Evolutionary conservation across 139 green algal species (phyloP).

Genomic region (Penium margaritaceum): DNA sequence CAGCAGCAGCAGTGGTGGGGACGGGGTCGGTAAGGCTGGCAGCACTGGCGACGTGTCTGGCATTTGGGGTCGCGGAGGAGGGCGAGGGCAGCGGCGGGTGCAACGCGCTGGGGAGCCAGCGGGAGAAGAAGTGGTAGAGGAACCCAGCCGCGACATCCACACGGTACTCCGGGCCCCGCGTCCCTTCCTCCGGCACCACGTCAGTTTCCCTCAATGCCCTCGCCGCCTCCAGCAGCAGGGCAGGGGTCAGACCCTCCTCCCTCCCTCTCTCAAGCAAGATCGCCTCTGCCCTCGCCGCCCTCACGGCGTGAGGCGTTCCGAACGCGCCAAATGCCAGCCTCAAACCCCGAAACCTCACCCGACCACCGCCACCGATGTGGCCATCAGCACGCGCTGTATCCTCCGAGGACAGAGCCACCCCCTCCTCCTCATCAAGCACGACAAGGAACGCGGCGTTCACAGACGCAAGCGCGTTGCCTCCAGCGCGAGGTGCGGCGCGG

Average conservation of each 20-base stretch:
- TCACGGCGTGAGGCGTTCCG: slow-evolving; percentile 8
- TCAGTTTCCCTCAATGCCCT: slow-evolving; percentile 8
- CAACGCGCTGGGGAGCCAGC: background rate
- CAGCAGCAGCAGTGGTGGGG: background rate
- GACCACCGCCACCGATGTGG: background rate
- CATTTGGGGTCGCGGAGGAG: no score
- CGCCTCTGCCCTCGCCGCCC: slow-evolving; percentile 7
- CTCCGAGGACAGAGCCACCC: background rate
- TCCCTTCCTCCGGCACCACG: slow-evolving; percentile 1
- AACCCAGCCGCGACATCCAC: background rate
- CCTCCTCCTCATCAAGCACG: no score
- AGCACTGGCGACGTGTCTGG: background rate
- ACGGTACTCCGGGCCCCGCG: background rate
- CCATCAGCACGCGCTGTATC: background rate
- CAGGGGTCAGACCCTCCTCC: slow-evolving; percentile 12
- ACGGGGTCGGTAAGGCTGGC: background rate
- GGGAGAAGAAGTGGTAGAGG: slow-evolving; percentile 3
- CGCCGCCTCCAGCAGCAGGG: slow-evolving; percentile 12
- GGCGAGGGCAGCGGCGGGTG: background rate
- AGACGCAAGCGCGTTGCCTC: slow-evolving; percentile 21
- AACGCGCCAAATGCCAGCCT: slow-evolving; percentile 29
- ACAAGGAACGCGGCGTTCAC: slow-evolving; percentile 31
- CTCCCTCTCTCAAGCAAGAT: background rate
- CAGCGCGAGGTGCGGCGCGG: background rate
- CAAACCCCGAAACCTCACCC: no score